Percentiles rank a stretch among this genome's conserved stretches.
Conservation (phyloP, 2,329 filamentous ascomycete genomes). For the Stemphylium lycopersici region DNA sequence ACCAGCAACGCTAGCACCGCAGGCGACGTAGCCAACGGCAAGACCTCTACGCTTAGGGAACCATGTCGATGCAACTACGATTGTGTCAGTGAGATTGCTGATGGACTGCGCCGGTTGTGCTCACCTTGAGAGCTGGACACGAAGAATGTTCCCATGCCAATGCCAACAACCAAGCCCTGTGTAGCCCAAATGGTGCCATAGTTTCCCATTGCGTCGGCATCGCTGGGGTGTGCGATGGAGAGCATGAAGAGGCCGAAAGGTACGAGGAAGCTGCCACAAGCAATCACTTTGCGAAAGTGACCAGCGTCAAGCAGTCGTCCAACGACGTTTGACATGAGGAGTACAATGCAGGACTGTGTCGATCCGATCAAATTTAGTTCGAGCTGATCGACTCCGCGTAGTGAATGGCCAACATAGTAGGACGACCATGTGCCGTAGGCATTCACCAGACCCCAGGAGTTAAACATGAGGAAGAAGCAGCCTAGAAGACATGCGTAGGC, state of each 20-base stretch:
- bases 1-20: constrained; percentile 56
- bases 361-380: constrained; percentile 56
- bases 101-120: constrained; percentile 11
- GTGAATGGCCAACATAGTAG: constrained; percentile 55
- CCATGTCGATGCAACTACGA: constrained; percentile 57
- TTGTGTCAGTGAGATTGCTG: neutral
- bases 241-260: constrained; percentile 55
- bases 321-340: constrained; percentile 54
- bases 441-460: constrained; percentile 57
- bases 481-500: constrained; percentile 54
- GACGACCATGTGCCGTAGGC: constrained; percentile 59
- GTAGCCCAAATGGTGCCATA: constrained; percentile 55
- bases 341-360: constrained; percentile 55
- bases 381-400: constrained; percentile 49
- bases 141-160: constrained; percentile 61
- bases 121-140: constrained; percentile 58
- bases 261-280: constrained; percentile 51
- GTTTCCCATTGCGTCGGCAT: constrained; percentile 43
- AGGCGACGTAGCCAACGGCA: constrained; percentile 58
- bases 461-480: constrained; percentile 60
- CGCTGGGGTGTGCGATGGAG: constrained; percentile 50
- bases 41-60: constrained; percentile 55
- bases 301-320: constrained; percentile 58
- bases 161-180: constrained; percentile 55
- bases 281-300: constrained; percentile 49